Base-by-base conservation (phyloP, 2,329 filamentous ascomycete genomes). In the Sclerotinia glacialis region DNA sequence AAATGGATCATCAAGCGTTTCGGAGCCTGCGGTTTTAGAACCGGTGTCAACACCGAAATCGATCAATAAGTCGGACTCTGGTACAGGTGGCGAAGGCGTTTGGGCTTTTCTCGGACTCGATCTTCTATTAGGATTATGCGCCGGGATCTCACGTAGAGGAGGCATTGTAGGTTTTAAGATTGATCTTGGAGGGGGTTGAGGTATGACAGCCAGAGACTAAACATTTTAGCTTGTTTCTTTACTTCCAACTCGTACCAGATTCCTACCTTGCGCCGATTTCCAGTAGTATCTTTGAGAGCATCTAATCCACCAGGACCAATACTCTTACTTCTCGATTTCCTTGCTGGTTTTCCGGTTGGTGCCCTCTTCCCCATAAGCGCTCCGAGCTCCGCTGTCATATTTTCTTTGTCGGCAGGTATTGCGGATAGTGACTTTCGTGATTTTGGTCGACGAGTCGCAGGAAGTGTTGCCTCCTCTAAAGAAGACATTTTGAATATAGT, bases 281-380 rank as follows among this genome's bases (percentile, higher is more conserved):
- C 91, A 74, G 83, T 86, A 54, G 85, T 85, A 74, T 89, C 85
- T 77, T 90, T 93, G 65, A 96, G 83, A 67, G 89, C 89, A 81
- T 96, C 93, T 55, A 97, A 79, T 34, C 93, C 93, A 61, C 94
- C 95, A 21, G 95, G 94, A 2, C 95, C 95, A 72, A 99, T 89
- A 79, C 94, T 98, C 82, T 97, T 98, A 79, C 94, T 97, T 71
- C 95, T 88, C 67, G 89, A 91, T 79, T 93, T 94, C 80, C 84
- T 85, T 50, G 70, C 63, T 12, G 69, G 53, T 59, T 73, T 73
- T 8, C 67, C 68, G n/a, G 69, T 53, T 9, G 67, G 40, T 28
- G 71, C 52, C 54, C 68, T 73, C 64, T 76, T 76, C 34, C 66
- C 68, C 34, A 66, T 68, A 56, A 76, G 67, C 70, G 84, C 83